Base-by-base conservation (phyloP, 352 stramenopile genomes). In the Pythium dissotocum region DNA sequence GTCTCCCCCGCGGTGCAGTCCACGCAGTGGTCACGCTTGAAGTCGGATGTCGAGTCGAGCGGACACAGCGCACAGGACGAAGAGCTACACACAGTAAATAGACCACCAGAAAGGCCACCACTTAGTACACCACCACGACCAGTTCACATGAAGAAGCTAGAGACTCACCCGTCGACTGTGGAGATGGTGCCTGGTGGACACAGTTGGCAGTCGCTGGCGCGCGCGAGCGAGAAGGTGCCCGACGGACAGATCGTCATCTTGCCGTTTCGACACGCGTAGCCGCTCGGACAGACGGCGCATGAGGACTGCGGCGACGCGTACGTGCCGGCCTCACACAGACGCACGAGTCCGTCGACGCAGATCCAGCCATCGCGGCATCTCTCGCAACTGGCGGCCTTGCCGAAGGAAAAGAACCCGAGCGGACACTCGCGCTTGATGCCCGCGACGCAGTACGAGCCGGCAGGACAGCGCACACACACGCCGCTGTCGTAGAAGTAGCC, bases 151-250 rank as follows among this genome's bases (percentile, higher is more conserved):
- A 30, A 7, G 36, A 33, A 26, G 6, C 10, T 6, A 9, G 48
- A 40, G 21, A 62, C 78, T 40, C 73, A 89, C 73, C 72, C 77
- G 58, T 84, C 71, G 0, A 67, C 66, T 0, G 21, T 68, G 10
- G 78, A 85, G 44, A 89, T 88, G 5, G 80, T 83, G 6, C 82
- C 82, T 18, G 82, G 82, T 9, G 80, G 82, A 58, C 82, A 91
- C 52, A 67, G 84, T 46, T 80, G 62, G 42, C 82, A 91, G 55
- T 87, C 72, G 51, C 76, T 83, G 6, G 80, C 71, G 5, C 77
- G 66, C 9, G 54, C 46, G 1, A 63, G 69, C 12, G 82, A 87
- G 52, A 89, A 91, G 1, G 63, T 82, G 0, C 82, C 80, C 3
- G 61, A 48, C 2, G 74, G 73, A 49, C 80, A 90, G 21, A 75